Evolutionary conservation across 2,329 filamentous ascomycete species (phyloP).

Genomic region (Neofusicoccum sp.): DNA sequence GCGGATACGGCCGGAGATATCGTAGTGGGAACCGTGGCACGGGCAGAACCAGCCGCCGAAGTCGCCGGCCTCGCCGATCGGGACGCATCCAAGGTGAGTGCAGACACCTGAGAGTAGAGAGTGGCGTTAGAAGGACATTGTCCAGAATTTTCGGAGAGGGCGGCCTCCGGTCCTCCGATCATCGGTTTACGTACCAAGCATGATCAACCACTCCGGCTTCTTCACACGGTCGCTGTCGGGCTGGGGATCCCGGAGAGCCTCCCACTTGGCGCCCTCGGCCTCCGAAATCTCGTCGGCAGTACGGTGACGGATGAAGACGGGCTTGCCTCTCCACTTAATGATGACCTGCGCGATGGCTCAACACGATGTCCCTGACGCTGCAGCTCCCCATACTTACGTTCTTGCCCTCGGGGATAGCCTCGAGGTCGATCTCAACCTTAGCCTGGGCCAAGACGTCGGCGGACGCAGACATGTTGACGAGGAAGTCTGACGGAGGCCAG

Average conservation of each 20-base stretch:
- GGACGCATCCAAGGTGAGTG: constrained; percentile 98
- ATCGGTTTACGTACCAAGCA: constrained; percentile 69
- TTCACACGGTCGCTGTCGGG: constrained; percentile 88
- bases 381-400: constrained; percentile 65
- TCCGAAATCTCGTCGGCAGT: constrained; percentile 90
- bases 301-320: constrained; percentile 99
- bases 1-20: constrained; percentile 97
- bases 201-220: constrained; percentile 98
- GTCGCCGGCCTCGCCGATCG: constrained; percentile 97
- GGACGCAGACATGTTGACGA: constrained; percentile 99
- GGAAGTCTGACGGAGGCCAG: constrained; percentile 70
- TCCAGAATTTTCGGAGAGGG: not conserved
- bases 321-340: constrained; percentile 99
- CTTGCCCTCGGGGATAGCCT: constrained; percentile 95
- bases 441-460: constrained; percentile 98
- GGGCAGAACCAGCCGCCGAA: constrained; percentile 99
- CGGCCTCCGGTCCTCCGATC: not conserved
- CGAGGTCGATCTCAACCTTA: constrained; percentile 97
- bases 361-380: constrained; percentile 23
- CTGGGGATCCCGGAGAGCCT: constrained; percentile 86
- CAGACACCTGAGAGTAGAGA: constrained; percentile 69
- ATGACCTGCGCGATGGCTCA: constrained; percentile 64
- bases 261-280: constrained; percentile 83
- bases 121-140: constrained; percentile 24
- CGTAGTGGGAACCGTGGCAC: constrained; percentile 99